These are phyloP conservation scores for Termitomyces titanicus DNA, from an alignment of 768 basidiomycete genomes.

Conservation along the genomic window DNA sequence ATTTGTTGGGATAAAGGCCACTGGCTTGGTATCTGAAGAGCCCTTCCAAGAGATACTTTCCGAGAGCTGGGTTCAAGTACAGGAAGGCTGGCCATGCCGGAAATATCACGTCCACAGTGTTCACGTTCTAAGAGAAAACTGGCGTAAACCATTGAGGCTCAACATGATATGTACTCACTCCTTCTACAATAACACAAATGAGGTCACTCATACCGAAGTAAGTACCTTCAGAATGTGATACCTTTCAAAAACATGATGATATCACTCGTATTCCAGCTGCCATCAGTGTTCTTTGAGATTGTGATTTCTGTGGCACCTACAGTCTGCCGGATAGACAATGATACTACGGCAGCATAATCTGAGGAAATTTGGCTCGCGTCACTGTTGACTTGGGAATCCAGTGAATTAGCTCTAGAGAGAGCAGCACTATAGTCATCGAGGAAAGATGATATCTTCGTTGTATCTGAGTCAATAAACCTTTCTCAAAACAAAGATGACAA, in stretches of 20 bases:
- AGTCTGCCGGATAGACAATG: slow-evolving; percentile 50
- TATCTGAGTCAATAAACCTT: slow-evolving; percentile 16
- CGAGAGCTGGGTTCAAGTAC: slow-evolving; percentile 51
- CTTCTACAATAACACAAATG: slow-evolving; percentile 29
- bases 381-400: slow-evolving; percentile 42
- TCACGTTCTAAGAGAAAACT: slow-evolving; percentile 41
- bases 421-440: slow-evolving; percentile 43
- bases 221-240: slow-evolving; percentile 18
- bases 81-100: slow-evolving; percentile 50
- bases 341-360: slow-evolving; percentile 49
- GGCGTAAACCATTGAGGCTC: too few species aligned
- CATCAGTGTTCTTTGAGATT: slow-evolving; percentile 40
- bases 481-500: slow-evolving; percentile 20
- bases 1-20: slow-evolving; percentile 64
- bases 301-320: slow-evolving; percentile 53
- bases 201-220: slow-evolving; percentile 22
- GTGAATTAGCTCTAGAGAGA: slow-evolving; percentile 35
- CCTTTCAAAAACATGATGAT: slow-evolving; percentile 57
- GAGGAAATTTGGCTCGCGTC: slow-evolving; percentile 46
- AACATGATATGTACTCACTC: slow-evolving; percentile 31
- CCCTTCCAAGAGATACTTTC: slow-evolving; percentile 55
- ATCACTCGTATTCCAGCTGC: slow-evolving; percentile 48
- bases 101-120: slow-evolving; percentile 54
- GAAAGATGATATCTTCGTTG: slow-evolving; percentile 33
- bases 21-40: slow-evolving; percentile 65